These are phyloP conservation scores for Podila verticillata DNA, from an alignment of 192 early-diverging fungal genomes.

Conservation along the genomic window DNA sequence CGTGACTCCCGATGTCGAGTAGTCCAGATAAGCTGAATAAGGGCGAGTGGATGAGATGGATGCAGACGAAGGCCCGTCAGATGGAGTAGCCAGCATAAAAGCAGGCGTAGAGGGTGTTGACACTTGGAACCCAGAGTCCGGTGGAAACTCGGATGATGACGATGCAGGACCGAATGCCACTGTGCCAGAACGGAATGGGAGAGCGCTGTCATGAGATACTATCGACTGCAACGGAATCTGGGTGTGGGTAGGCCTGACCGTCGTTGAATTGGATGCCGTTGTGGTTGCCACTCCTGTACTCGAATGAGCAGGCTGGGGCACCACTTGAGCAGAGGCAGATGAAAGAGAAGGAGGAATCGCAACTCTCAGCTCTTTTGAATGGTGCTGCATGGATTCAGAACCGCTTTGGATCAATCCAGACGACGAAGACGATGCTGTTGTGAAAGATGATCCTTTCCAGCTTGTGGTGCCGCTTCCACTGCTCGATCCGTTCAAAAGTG, in stretches of 20 bases:
- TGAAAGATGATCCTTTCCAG: neutral
- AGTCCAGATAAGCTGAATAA: neutral
- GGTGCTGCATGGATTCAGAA: neutral
- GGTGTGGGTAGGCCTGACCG: too few species aligned
- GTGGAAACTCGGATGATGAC: neutral
- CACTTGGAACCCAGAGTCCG: neutral
- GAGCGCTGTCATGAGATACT: neutral
- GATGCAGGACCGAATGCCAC: neutral
- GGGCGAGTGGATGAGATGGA: neutral
- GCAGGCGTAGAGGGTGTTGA: neutral
- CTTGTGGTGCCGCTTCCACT: neutral
- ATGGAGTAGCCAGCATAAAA: neutral
- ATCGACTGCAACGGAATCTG: too few species aligned
- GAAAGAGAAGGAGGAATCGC: neutral
- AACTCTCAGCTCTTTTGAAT: neutral
- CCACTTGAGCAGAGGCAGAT: neutral
- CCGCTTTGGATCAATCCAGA: neutral
- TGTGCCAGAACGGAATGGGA: neutral
- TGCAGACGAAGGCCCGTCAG: neutral
- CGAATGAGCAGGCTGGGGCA: neutral
- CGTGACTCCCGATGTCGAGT: neutral
- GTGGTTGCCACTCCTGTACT: neutral
- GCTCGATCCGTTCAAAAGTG: constrained; percentile 4
- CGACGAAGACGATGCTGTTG: neutral
- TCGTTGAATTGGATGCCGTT: neutral